These are phyloP conservation scores for Suillus subalutaceus DNA, from an alignment of 768 basidiomycete genomes.

Conservation along the genomic window DNA sequence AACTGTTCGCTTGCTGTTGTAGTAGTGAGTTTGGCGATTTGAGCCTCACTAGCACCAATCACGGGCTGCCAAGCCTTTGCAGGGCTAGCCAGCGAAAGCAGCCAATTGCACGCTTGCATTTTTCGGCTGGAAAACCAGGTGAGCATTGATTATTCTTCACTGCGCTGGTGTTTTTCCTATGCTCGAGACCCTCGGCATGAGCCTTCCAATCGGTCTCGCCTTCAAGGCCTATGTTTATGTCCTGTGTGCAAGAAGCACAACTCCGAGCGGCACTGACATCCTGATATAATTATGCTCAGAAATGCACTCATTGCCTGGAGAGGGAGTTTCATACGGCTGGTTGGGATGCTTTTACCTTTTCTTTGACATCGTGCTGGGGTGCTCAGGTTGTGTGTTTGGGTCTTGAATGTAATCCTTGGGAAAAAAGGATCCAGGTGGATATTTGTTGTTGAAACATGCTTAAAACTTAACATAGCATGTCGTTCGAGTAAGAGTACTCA, in stretches of 20 bases:
- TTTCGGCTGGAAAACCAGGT: not conserved
- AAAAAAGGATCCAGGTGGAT: no score
- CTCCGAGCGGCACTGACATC: not conserved
- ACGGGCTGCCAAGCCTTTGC: not conserved
- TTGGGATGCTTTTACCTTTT: not conserved
- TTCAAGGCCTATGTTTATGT: not conserved
- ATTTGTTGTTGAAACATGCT: no score
- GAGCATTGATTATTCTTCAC: not conserved
- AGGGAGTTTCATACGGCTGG: not conserved
- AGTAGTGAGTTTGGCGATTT: not conserved
- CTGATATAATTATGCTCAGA: not conserved
- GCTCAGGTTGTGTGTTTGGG: not conserved
- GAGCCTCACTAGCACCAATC: not conserved
- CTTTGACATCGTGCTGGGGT: not conserved
- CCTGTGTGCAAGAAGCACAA: not conserved
- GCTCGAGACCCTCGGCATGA: not conserved
- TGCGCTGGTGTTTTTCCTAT: not conserved
- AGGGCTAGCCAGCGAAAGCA: not conserved
- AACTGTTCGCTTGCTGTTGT: not conserved
- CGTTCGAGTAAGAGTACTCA: no score
- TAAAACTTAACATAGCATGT: no score
- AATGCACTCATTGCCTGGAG: not conserved
- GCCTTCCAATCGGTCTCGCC: not conserved
- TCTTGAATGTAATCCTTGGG: not conserved
- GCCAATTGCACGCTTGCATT: not conserved